phyloP scores from a whole-genome alignment of 176 grass and related monocot genomes.

The Leersia perrieri region DNA sequence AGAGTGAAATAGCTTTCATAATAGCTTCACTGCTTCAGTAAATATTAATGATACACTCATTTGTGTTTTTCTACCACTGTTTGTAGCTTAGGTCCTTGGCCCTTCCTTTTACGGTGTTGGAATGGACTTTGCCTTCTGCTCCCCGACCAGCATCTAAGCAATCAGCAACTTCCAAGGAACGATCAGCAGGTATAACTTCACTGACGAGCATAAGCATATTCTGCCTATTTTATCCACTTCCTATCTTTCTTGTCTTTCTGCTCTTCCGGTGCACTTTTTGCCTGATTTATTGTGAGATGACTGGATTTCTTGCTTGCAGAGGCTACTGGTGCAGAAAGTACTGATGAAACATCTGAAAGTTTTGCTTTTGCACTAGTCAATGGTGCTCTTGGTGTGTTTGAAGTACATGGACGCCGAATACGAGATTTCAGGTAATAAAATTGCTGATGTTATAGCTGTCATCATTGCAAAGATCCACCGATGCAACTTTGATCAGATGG shows the following conservation, averaged over 20 bases:
- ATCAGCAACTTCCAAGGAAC: constrained; percentile 57
- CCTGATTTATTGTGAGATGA: constrained; percentile 13
- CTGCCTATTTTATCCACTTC: constrained; percentile 6
- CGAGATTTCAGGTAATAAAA: constrained; percentile 84
- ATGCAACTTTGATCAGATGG: not conserved
- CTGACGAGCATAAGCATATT: constrained; percentile 20
- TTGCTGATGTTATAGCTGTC: constrained; percentile 23
- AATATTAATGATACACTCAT: not conserved
- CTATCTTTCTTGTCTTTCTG: constrained; percentile 2
- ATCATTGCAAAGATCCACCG: constrained; percentile 4
- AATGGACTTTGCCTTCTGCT: constrained; percentile 89
- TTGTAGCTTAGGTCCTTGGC: constrained; percentile 99
- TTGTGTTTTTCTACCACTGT: constrained; percentile 3
- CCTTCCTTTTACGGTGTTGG: constrained; percentile 98
- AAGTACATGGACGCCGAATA: constrained; percentile 96
- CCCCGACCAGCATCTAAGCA: constrained; percentile 72
- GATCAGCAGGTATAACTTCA: constrained; percentile 45
- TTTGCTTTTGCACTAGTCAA: constrained; percentile 99
- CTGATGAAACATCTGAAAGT: constrained; percentile 89
- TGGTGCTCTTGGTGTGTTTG: constrained; percentile 99
- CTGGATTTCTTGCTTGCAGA: constrained; percentile 55
- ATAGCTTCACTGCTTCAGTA: not conserved
- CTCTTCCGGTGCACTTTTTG: constrained; percentile 16
- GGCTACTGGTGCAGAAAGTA: constrained; percentile 53
- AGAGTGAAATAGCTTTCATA: not conserved